A percentile compares a stretch with the other conserved stretches of the same genome.
These are phyloP conservation scores for Fragilaria radians DNA, from an alignment of 108 stramenopile species.

Conservation along the genomic window DNA sequence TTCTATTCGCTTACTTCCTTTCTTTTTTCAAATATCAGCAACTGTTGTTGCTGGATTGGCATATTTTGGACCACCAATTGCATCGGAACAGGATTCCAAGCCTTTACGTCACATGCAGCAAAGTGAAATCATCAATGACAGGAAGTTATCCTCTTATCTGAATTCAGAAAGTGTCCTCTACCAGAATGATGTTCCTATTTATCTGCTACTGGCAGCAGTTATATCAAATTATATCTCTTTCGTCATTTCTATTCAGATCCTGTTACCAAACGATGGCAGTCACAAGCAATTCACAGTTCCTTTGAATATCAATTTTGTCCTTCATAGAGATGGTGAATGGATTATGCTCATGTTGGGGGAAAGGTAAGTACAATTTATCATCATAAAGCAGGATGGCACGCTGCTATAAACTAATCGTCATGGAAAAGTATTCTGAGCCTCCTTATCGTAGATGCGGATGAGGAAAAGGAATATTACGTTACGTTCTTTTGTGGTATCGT, in stretches of 20 bases:
- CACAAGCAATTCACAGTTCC: constrained; percentile 44
- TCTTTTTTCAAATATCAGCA: constrained; percentile 13
- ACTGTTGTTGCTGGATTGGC: constrained; percentile 10
- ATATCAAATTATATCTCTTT: neutral
- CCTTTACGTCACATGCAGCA: neutral
- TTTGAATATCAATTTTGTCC: constrained; percentile 51
- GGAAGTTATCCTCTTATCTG: neutral
- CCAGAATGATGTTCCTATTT: constrained; percentile 12
- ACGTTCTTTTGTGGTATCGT: constrained; percentile 40
- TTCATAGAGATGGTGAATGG: constrained; percentile 73
- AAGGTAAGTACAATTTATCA: neutral
- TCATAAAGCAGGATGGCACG: no score
- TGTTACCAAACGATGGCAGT: constrained; percentile 19
- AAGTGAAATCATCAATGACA: neutral
- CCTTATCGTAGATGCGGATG: constrained; percentile 23
- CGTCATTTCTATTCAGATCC: constrained; percentile 7
- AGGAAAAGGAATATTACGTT: constrained; percentile 22
- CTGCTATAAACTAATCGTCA: no score
- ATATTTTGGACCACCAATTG: constrained; percentile 1
- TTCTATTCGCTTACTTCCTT: neutral
- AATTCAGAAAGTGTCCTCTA: neutral
- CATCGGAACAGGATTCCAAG: neutral
- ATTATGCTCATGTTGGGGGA: constrained; percentile 62
- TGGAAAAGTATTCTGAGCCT: constrained; percentile 35
- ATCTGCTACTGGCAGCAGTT: constrained; percentile 9